Evolutionary conservation across 495 filamentous ascomycete genomes (phyloP), one percentile per base, ranked within the genome.

Genomic region (Hypoxylon lienhwacheense): DNA sequence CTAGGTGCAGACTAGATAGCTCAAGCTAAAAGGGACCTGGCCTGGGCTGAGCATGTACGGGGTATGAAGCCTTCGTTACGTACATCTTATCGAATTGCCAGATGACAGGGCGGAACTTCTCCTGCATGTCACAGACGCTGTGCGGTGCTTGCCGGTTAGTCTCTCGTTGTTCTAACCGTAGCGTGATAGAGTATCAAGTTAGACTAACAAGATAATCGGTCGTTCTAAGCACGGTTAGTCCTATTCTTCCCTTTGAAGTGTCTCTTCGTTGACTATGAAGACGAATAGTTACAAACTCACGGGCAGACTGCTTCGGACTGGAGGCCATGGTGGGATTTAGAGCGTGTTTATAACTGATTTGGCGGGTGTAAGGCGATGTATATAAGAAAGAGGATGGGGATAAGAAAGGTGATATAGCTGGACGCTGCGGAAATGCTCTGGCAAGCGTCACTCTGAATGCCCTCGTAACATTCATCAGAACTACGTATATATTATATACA

Each of bases 71-170:
- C 7, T n/a, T 29, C 6, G 10, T 21, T 15, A 21, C 53, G 32
- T 76, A 90, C 87, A 96, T 75, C 64, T 87, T 88, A 36, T 87
- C 75, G 63, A 89, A 96, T 67, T 95, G 85, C 68, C 83, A 80
- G 66, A 98, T 95, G 31, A 82, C 82, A 3, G 75, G 70, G 33
- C 90, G 81, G 76, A 98, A 98, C 67, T 88, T 91, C 56, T 96
- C 91, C 78, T 98, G 93, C 57, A 97, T 80, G 63, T 98, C 93
- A 75, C 93, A 98, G 63, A 98, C 80, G 59, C 92, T 97, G 61
- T 24, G 6, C 6, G 2, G 7, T 31, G n/a, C 1, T 21, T 16
- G 16, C 7, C 0, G 1, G 25, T 43, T 16, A 53, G 47, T 40
- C 40, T 47, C 24, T 36, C 20, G 16, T 11, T 10, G 32, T 29